Evolutionary conservation across 331 rosid species (phyloP).

Genomic region (Spiraea crenata): DNA sequence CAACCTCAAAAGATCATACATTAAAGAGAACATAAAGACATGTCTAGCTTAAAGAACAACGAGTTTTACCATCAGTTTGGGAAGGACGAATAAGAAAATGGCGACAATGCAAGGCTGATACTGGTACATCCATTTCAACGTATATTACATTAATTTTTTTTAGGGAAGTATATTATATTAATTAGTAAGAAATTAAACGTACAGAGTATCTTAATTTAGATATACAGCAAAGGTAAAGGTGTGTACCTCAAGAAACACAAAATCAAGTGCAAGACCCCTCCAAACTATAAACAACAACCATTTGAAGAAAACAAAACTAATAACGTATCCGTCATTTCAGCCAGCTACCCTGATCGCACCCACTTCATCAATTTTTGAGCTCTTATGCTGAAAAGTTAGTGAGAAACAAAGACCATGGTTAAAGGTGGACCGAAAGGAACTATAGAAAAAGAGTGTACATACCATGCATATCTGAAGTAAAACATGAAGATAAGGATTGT

Average conservation of each 20-base stretch:
- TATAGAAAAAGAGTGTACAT: too few species aligned
- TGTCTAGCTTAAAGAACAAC: not conserved
- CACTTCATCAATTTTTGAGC: slow-evolving; percentile 87
- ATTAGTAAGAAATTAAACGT: not conserved
- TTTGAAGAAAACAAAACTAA: slow-evolving; percentile 59
- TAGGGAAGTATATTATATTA: too few species aligned
- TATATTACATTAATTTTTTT: not conserved
- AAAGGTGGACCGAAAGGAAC: too few species aligned
- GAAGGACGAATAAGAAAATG: not conserved
- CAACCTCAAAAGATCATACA: not conserved
- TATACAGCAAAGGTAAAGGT: slow-evolving; percentile 20
- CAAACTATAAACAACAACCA: slow-evolving; percentile 59
- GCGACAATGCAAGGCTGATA: not conserved
- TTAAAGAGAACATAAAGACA: slow-evolving; percentile 1
- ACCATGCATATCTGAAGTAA: slow-evolving; percentile 5
- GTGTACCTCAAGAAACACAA: slow-evolving; percentile 74
- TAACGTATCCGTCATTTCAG: slow-evolving; percentile 48
- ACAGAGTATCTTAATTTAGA: not conserved
- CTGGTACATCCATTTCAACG: not conserved
- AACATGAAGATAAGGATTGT: too few species aligned
- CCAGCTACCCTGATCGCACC: slow-evolving; percentile 91
- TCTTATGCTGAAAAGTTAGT: slow-evolving; percentile 68
- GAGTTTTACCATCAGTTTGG: not conserved
- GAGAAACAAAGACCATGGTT: slow-evolving; percentile 21
- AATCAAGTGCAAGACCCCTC: slow-evolving; percentile 55